Evolutionary conservation across 768 basidiomycete genomes (phyloP), one percentile per base, ranked within the genome.

Genomic region (Trichaptum fuscoviolaceum): DNA sequence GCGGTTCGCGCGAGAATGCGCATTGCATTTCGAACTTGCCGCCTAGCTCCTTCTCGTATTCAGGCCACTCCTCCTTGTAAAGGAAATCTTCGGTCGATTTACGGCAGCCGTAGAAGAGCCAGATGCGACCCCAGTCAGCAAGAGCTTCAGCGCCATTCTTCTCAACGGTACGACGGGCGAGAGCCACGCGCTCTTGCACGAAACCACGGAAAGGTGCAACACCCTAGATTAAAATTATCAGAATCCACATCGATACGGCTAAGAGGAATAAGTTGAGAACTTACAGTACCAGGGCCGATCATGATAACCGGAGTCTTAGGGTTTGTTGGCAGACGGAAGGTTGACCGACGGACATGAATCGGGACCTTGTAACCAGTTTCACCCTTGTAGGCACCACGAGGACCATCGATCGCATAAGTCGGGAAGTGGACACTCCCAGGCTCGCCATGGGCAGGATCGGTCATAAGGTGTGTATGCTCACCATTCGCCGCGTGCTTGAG

Each of bases 181-280:
- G 88, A 10, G 95, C 95, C 58, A 99, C 90, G 70, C 97, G 93
- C 76, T 99, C 97, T 79, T 99, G 97, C 9, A 99, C 86, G 77
- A 99, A 99, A 1, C 96, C 97, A 68, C 97, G 92, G 93, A 99
- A 99, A 9, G 97, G 97, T 60, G 97, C 97, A 65, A 99, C 95
- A 81, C 97, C 97, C 95, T 96, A 66, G 17, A 67, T 24, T 57
- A 57, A 60, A 58, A 62, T 26, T 57, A 35, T 70, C 35, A 69
- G 65, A 69, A 34, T 24, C 30, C 23, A 57, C 68, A 58, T 24
- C 62, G 57, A 60, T 70, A 70, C 68, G 59, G 60, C 67, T 62
- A 62, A 58, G 35, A 17, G 10, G 25, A 63, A 23, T 66, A 12
- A 58, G n/a, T 52, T 34, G 63, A 35, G 60, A 52, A 85, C 93